Evolutionary conservation across 306 rosid species (phyloP).

Genomic region (Dicorynia guianensis): DNA sequence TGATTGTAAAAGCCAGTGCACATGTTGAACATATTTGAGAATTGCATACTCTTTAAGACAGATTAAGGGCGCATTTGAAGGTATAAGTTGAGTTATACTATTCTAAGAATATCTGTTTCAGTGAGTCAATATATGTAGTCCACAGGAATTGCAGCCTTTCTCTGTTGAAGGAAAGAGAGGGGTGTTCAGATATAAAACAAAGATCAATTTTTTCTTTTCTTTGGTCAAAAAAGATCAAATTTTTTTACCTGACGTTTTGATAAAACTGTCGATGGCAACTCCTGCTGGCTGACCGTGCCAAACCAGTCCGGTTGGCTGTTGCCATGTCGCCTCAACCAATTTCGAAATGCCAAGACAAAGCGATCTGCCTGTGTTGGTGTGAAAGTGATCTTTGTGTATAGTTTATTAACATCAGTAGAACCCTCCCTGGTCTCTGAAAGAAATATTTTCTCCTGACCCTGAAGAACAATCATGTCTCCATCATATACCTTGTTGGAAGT

Average conservation of each 20-base stretch:
- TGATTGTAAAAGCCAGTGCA: too few relatives aligned
- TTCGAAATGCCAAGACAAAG: slow-evolving; percentile 82
- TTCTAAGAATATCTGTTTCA: too few relatives aligned
- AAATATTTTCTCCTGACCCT: slow-evolving; percentile 93
- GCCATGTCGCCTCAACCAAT: slow-evolving; percentile 90
- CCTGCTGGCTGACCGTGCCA: slow-evolving; percentile 49
- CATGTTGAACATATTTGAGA: too few relatives aligned
- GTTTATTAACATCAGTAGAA: slow-evolving; percentile 68
- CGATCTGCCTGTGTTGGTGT: slow-evolving; percentile 90
- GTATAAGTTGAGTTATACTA: too few relatives aligned
- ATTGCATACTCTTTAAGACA: too few relatives aligned
- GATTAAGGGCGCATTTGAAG: too few relatives aligned
- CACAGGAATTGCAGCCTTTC: too few relatives aligned
- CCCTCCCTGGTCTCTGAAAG: slow-evolving; percentile 65
- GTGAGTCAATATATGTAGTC: too few relatives aligned
- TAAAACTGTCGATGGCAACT: slow-evolving; percentile 75
- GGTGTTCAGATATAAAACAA: neutral
- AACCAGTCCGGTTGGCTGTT: slow-evolving; percentile 91
- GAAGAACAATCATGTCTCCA: slow-evolving; percentile 99
- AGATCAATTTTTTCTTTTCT: neutral
- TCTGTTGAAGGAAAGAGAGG: too few relatives aligned
- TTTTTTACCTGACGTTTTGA: slow-evolving; percentile 78
- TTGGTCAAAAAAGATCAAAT: too few relatives aligned
- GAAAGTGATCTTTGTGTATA: slow-evolving; percentile 76
- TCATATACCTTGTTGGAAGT: slow-evolving; percentile 95